A percentile compares a stretch with the other conserved stretches of the same genome.
phyloP scores from a whole-genome alignment of 1,284 basidiomycete species.

The Apiotrichum gamsii region DNA sequence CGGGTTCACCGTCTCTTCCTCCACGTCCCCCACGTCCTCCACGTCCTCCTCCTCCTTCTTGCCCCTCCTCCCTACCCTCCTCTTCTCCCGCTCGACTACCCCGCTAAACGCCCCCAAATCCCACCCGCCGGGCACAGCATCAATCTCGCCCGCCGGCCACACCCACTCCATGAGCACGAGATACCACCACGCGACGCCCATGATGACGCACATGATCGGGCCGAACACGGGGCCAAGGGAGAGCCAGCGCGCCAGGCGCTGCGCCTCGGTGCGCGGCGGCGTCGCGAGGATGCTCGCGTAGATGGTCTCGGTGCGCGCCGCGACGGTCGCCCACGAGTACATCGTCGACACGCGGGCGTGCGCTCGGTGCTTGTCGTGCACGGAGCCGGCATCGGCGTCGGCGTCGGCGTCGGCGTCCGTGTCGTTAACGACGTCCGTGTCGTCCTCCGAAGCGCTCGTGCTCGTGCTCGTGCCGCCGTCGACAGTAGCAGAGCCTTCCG shows the following conservation, averaged over 20 bases:
- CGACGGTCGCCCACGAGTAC: slow-evolving; percentile 83
- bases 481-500: too few species aligned
- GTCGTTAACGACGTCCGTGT: too few species aligned
- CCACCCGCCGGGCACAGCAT: slow-evolving; percentile 31
- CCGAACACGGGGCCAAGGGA: slow-evolving; percentile 48
- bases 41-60: too few species aligned
- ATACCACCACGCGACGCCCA: slow-evolving; percentile 48
- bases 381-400: too few species aligned
- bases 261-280: slow-evolving; percentile 59
- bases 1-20: too few species aligned
- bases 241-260: slow-evolving; percentile 58
- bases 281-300: slow-evolving; percentile 64
- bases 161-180: slow-evolving; percentile 39
- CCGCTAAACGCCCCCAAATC: slow-evolving; percentile 16
- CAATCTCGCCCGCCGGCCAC: slow-evolving; percentile 40
- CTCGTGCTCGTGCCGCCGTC: too few species aligned
- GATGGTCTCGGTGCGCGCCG: slow-evolving; percentile 72
- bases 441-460: too few species aligned
- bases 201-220: slow-evolving; percentile 48
- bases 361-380: slow-evolving; percentile 73
- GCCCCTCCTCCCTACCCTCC: neutral
- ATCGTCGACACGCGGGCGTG: slow-evolving; percentile 72
- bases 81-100: neutral
- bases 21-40: too few species aligned
- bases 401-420: too few species aligned